Evolutionary conservation across 805 yeast genomes (phyloP), one percentile per base, ranked within the genome.

Genomic region (Wickerhamia fluorescens): DNA sequence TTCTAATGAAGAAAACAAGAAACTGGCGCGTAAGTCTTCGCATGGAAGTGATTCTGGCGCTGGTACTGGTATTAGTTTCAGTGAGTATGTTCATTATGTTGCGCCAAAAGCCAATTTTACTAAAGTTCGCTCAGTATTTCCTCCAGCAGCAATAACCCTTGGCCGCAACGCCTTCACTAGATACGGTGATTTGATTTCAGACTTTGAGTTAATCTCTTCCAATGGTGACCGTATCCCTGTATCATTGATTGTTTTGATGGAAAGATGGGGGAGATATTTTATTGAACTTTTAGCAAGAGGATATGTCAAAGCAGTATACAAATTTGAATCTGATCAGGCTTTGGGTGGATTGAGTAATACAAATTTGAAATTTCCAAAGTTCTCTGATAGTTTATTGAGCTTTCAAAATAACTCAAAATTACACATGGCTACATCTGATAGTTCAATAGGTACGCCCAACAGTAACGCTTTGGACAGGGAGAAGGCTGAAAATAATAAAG

Each of bases 261-360:
- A 76, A 40, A 61, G 92, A 45, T 83, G 94, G 94, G 92, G 92
- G 1, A 52, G 72, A 19, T 77, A 71, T 37, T 83, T 83, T 45
- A 77, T 78, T 38, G 65, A 66, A 38, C 37, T 81, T 11, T 49
- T 82, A 22, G 63, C 86, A 0, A 67, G 71, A 41, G 82, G 78
- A 1, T 83, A 80, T 48, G 73, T 79, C 0, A 60, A 71, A 34
- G 78, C 83, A 0, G 66, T 66, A 5, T 66, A 61, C 19, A 49
- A 47, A 27, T 62, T 62, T 35, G 66, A 62, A 28, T 30, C 42
- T 5, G 49, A 45, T 16, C 54, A 50, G 30, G 16, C 31, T 11
- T 22, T 16, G 6, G 27, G 28, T 6, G 25, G 25, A 7, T 9
- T 17, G 8, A 14, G 8, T 7, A 10, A 14, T 13, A 16, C 18